A percentile compares a stretch with the other conserved stretches of the same genome.
These are phyloP conservation scores for Dothidotthia symphoricarpi DNA, from an alignment of 2,329 filamentous ascomycete genomes.

Conservation along the genomic window DNA sequence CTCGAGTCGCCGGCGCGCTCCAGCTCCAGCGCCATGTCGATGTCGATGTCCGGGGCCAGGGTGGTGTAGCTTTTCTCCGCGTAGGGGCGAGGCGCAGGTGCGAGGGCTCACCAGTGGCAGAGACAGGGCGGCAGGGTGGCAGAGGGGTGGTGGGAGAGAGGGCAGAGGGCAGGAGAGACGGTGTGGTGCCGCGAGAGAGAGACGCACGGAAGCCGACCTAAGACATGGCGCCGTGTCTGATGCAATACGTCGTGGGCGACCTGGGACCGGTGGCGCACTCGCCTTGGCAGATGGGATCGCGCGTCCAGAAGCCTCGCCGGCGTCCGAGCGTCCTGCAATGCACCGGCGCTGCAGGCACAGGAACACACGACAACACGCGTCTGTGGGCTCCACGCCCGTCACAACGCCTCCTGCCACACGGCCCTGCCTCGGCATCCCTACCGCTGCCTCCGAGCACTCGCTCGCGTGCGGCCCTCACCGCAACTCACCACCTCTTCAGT, in stretches of 20 bases:
- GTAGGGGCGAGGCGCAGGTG: conserved; percentile 5
- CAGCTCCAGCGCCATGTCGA: conserved; percentile 6
- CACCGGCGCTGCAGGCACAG: no score
- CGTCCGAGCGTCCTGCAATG: no score
- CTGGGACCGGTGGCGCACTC: no score
- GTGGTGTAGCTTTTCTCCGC: conserved; percentile 18
- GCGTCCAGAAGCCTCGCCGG: no score
- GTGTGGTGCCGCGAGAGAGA: conserved; percentile 7
- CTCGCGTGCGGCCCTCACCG: not conserved
- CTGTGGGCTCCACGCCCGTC: no score
- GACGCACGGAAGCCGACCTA: conserved; percentile 1
- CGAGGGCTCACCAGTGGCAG: conserved; percentile 9
- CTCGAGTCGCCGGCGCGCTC: conserved; percentile 11
- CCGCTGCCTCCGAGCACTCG: not conserved
- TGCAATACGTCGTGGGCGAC: no score
- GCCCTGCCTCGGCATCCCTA: not conserved
- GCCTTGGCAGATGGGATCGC: no score
- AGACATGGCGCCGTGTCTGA: no score
- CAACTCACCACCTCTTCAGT: not conserved
- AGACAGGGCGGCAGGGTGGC: conserved; percentile 11
- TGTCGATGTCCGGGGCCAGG: conserved; percentile 15
- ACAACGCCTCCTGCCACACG: no score
- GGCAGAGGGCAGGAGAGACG: conserved; percentile 4
- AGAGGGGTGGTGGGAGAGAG: conserved; percentile 1
- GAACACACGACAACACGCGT: no score